phyloP scores from a whole-genome alignment of 257 asterid genomes.

The Plantago major region DNA sequence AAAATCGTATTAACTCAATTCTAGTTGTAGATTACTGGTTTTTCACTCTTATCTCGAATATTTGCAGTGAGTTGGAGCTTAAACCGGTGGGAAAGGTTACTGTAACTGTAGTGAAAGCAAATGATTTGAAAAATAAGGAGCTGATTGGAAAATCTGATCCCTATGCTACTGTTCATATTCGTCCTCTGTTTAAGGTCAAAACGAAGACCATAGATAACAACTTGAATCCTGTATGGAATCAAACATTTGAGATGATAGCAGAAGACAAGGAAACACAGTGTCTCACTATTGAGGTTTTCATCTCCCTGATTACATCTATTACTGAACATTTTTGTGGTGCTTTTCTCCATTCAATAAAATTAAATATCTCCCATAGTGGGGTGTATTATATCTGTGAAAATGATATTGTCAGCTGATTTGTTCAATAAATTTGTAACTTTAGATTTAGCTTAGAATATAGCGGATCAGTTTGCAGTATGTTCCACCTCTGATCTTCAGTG shows the following conservation, averaged over 20 bases:
- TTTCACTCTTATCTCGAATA: slow-evolving; percentile 13
- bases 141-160: slow-evolving; percentile 98
- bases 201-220: slow-evolving; percentile 86
- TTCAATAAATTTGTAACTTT: too few species aligned
- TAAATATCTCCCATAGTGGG: slow-evolving; percentile 3
- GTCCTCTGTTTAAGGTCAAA: slow-evolving; percentile 87
- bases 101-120: slow-evolving; percentile 60
- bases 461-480: too few species aligned
- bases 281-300: slow-evolving; percentile 69
- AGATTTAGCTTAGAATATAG: too few species aligned
- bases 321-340: neutral
- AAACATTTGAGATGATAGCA: slow-evolving; percentile 68
- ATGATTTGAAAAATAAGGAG: slow-evolving; percentile 83
- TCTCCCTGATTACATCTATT: slow-evolving; percentile 18
- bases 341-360: slow-evolving; percentile 9
- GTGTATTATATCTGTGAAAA: too few species aligned
- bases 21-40: slow-evolving; percentile 2
- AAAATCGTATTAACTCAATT: neutral
- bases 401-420: too few species aligned
- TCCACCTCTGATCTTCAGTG: neutral
- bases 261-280: slow-evolving; percentile 99
- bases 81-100: slow-evolving; percentile 90
- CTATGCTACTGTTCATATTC: slow-evolving; percentile 66
- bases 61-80: slow-evolving; percentile 92
- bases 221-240: slow-evolving; percentile 90